Evolutionary conservation across 768 basidiomycete species (phyloP).

Genomic region (Leccinum rimulosum): DNA sequence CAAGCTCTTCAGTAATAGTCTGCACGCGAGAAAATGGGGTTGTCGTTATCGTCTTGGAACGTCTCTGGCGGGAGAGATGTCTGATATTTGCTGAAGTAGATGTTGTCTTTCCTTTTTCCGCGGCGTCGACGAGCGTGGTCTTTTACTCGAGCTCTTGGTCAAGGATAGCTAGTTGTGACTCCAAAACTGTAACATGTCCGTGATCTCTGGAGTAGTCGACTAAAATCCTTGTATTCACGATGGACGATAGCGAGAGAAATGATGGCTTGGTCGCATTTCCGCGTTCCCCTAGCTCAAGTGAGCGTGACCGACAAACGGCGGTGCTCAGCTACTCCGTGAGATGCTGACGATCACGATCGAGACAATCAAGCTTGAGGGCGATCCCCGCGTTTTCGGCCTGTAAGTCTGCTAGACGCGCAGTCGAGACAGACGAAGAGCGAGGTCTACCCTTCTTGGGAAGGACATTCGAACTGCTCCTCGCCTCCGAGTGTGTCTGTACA

Average conservation of each 20-base stretch:
- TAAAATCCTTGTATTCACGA: conserved; percentile 15
- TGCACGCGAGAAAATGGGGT: neutral
- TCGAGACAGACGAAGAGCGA: conserved; percentile 56
- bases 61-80: neutral
- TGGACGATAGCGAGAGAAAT: conserved; percentile 26
- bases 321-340: conserved; percentile 11
- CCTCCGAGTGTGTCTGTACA: conserved; percentile 34
- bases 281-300: conserved; percentile 9
- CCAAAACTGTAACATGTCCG: conserved; percentile 9
- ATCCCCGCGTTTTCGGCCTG: conserved; percentile 18
- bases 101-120: conserved; percentile 10
- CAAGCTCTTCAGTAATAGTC: neutral
- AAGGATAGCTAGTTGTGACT: conserved; percentile 16
- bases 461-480: conserved; percentile 29
- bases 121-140: neutral
- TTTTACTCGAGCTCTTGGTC: conserved; percentile 18
- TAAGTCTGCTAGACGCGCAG: conserved; percentile 14
- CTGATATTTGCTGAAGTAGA: conserved; percentile 12
- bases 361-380: conserved; percentile 13
- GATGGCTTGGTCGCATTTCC: conserved; percentile 17
- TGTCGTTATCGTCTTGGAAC: neutral
- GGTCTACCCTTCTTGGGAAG: conserved; percentile 40
- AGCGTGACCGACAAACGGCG: conserved; percentile 6
- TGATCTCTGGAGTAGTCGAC: conserved; percentile 11
- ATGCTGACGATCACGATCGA: conserved; percentile 8